A percentile compares a stretch with the other conserved stretches of the same genome.
Evolutionary conservation across 306 rosid species (phyloP).

Genomic region (Trifolium repens): DNA sequence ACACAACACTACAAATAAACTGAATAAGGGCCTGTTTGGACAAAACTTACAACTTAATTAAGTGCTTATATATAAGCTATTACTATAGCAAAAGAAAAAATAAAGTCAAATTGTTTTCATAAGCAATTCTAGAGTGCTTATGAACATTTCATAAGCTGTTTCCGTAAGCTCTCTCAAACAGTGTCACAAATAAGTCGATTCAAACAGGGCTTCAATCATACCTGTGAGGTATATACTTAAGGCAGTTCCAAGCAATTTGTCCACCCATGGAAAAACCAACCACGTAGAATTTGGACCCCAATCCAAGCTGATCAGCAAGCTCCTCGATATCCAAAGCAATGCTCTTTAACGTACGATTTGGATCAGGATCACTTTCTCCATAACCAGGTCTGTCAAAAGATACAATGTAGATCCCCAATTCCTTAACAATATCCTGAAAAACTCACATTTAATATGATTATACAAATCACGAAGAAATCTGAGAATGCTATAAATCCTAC

Average conservation of each 20-base stretch:
- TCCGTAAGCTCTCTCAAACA: neutral
- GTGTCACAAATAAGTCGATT: neutral
- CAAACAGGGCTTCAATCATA: constrained; percentile 23
- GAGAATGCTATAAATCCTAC: neutral
- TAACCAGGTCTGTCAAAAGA: constrained; percentile 93
- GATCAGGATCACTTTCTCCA: constrained; percentile 96
- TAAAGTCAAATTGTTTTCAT: neutral
- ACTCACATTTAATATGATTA: constrained; percentile 30
- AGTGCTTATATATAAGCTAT: neutral
- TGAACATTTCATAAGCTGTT: neutral
- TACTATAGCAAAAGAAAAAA: neutral
- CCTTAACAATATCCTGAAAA: constrained; percentile 64
- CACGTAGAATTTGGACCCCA: constrained; percentile 80
- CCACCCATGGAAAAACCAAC: constrained; percentile 87
- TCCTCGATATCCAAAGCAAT: constrained; percentile 82
- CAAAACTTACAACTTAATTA: neutral
- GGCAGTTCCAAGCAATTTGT: constrained; percentile 76
- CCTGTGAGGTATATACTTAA: constrained; percentile 89
- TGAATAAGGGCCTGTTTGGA: neutral
- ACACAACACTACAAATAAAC: constrained; percentile 1
- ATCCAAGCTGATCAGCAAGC: constrained; percentile 77
- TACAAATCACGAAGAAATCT: neutral
- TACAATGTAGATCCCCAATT: constrained; percentile 64
- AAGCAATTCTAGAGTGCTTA: neutral
- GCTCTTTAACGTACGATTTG: constrained; percentile 70